phyloP scores from a whole-genome alignment of 2,329 filamentous ascomycete species.

The Alternaria atra region DNA sequence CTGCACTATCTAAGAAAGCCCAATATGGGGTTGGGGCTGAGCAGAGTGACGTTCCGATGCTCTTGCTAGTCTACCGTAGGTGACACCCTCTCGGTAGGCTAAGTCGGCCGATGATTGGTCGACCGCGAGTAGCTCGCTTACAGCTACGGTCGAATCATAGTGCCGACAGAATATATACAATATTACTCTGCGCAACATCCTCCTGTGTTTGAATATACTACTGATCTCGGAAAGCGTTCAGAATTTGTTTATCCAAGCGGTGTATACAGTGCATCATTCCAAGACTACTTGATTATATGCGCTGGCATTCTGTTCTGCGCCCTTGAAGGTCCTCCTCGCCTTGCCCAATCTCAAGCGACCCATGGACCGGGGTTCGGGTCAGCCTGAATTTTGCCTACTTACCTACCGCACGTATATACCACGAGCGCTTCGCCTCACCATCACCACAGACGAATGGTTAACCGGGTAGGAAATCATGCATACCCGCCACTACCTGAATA shows the following conservation, averaged over 20 bases:
- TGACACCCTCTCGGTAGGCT: neutral
- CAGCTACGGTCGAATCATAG: neutral
- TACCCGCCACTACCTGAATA: neutral
- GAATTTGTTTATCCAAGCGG: neutral
- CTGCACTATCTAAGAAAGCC: neutral
- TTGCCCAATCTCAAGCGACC: neutral
- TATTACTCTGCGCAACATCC: neutral
- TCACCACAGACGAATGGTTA: neutral
- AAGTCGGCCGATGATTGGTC: neutral
- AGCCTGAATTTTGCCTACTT: neutral
- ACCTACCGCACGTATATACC: neutral
- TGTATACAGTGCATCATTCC: neutral
- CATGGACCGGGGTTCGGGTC: neutral
- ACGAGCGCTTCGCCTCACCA: neutral
- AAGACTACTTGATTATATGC: neutral
- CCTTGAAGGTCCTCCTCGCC: neutral
- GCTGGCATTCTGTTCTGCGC: neutral
- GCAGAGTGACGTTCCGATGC: neutral
- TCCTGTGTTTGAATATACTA: neutral
- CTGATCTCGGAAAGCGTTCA: neutral
- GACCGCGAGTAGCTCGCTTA: neutral
- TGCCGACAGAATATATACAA: neutral
- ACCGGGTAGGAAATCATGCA: neutral
- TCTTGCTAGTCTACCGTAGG: neutral
- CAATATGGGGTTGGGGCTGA: neutral